phyloP scores from a whole-genome alignment of 192 early-diverging fungal species.

The Chytriomyces hyalinus region DNA sequence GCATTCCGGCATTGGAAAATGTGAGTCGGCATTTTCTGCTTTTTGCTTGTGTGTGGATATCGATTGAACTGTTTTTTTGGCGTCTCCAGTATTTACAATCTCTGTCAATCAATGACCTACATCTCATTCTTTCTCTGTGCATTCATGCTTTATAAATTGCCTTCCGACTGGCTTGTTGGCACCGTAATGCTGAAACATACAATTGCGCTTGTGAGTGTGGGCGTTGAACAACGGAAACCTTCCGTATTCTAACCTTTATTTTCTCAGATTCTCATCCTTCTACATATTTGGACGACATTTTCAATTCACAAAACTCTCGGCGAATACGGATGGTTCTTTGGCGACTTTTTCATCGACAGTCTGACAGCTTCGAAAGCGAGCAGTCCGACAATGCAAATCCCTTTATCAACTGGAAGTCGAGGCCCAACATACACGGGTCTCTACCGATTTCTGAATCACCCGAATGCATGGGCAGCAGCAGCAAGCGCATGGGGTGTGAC shows the following conservation, averaged over 20 bases:
- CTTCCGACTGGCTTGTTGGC: conserved; percentile 71
- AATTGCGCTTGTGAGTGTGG: conserved; percentile 65
- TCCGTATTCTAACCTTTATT: neutral
- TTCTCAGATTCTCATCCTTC: conserved; percentile 69
- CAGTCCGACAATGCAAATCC: conserved; percentile 18
- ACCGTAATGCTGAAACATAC: conserved; percentile 81
- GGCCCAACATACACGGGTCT: conserved; percentile 81
- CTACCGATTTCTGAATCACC: conserved; percentile 94
- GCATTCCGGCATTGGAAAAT: conserved; percentile 95
- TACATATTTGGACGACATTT: conserved; percentile 91
- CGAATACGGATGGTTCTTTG: conserved; percentile 98
- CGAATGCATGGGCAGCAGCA: conserved; percentile 80
- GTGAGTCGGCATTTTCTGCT: conserved; percentile 41
- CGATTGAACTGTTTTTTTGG: neutral
- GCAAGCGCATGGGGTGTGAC: conserved; percentile 94
- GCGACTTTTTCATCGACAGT: conserved; percentile 93
- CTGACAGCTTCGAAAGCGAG: conserved; percentile 22
- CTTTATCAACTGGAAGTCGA: neutral
- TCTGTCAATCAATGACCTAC: conserved; percentile 90
- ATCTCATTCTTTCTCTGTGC: conserved; percentile 84
- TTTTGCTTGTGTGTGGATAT: neutral
- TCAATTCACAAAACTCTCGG: conserved; percentile 93
- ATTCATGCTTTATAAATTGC: conserved; percentile 78
- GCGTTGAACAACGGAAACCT: neutral
- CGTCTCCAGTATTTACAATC: conserved; percentile 79